Conservation (phyloP, 2,329 filamentous ascomycete species). For the Pseudocercospora cruenta region DNA sequence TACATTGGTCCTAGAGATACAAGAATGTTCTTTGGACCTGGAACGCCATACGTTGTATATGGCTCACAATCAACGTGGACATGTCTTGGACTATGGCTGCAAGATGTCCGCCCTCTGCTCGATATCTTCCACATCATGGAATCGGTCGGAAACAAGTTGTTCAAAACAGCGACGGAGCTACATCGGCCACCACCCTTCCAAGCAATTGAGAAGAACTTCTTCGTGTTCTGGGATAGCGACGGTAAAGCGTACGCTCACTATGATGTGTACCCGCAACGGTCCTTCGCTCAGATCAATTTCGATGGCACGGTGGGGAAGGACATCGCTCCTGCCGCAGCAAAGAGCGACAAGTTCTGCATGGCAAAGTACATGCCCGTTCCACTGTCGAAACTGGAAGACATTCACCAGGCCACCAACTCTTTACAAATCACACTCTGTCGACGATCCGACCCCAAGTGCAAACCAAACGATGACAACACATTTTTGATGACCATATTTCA, state of each 20-base stretch:
- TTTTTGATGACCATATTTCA: conserved; percentile 61
- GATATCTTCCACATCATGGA: conserved; percentile 37
- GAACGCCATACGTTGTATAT: conserved; percentile 55
- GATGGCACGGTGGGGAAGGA: conserved; percentile 56
- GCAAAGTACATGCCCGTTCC: background rate
- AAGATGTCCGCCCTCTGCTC: conserved; percentile 57
- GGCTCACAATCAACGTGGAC: conserved; percentile 59
- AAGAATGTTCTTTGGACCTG: conserved; percentile 60
- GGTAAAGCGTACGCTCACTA: conserved; percentile 57
- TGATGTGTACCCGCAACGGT: conserved; percentile 55
- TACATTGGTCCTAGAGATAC: conserved; percentile 62
- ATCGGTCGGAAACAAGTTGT: conserved; percentile 38
- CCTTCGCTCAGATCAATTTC: conserved; percentile 51
- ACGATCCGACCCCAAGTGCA: conserved; percentile 51
- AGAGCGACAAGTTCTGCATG: conserved; percentile 26
- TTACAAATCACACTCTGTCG: conserved; percentile 60
- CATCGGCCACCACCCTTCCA: conserved; percentile 53
- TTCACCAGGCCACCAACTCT: conserved; percentile 65
- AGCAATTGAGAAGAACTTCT: conserved; percentile 64
- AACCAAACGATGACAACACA: conserved; percentile 52
- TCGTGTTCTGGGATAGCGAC: conserved; percentile 61
- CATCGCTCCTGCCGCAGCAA: conserved; percentile 43
- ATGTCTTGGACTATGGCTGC: conserved; percentile 62
- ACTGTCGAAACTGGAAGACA: conserved; percentile 21
- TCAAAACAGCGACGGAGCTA: conserved; percentile 54